Evolutionary conservation across 257 asterid genomes (phyloP), one percentile per base, ranked within the genome.

Genomic region (Cinchona pubescens): DNA sequence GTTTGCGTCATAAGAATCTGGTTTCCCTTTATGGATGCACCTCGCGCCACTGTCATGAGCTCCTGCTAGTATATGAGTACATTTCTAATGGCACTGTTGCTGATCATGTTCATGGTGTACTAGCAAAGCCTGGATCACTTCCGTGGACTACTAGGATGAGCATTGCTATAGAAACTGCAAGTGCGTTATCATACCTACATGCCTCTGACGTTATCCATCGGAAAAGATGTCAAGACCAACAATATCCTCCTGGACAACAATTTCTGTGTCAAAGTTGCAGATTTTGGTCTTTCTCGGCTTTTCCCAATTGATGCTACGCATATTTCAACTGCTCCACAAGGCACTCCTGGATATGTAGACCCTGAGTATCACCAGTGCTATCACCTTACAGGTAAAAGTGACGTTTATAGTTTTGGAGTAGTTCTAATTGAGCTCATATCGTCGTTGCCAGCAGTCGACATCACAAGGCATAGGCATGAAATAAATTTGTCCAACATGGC

Each of bases 311-410:
- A 87, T 27, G 96, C 71, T 38, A 91, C 93, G 4, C 98, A 93
- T 40, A 86, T 91, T 69, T 90, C 98, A 18, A 91, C 97, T 4
- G 97, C 97, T 43, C 97, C 98, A 34, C 98, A 93, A 75, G 98
- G 98, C 46, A 91, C 97, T 3, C 98, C 96, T 0, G 97, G 97
- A 73, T 93, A 91, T 30, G 97, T 91, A 0, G 96, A 93, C 79
- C 98, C 98, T 0, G 96, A 91, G 83, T 91, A 93, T 78, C 89
- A 93, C 59, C 87, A 90, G 32, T 89, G 88, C 82, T 93, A 91
- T 84, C 91, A 91, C 42, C 89, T 93, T 25, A 93, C 96, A 0
- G 91, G 89, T 45, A 93, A 81, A 38, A 93, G 98, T 32, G 97
- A 91, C 27, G 97, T 88, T 0, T 93, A 86, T 56, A 93, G 98